Base-by-base conservation (phyloP, 805 yeast species). In the Barnettozyma salicaria region DNA sequence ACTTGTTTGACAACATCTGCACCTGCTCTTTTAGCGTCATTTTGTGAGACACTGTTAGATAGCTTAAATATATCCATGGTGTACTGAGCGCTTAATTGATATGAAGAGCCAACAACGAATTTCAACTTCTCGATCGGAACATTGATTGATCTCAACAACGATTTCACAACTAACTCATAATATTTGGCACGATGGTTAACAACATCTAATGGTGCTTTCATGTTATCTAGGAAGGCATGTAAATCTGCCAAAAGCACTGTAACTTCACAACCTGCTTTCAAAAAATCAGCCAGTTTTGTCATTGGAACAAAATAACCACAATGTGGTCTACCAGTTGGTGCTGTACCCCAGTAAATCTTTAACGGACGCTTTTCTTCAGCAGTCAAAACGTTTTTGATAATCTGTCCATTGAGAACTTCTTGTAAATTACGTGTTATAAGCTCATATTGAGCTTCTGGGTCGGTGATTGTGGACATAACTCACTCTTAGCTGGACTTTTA, bases 1-100 rank as follows among this genome's bases (percentile, higher is more conserved):
- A 89, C 97, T 67, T 92, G 98, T 60, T 92, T 92, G 45, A 92
- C 99, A 39, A 92, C 99, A 63, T 92, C 99, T 9, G 99, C 97
- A 60, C 99, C 99, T 2, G 99, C 99, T 62, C 98, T 79, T 67
- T 86, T 86, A 42, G 97, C 96, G 59, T 89, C 97, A 59, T 90
- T 89, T 65, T 86, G 96, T 18, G 95, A 79, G 20, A 87, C 96
- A 31, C 67, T 60, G 60, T 90, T 92, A 32, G 94, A 73, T 56
- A 92, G 61, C 61, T 78, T 79, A 76, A 89, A 92, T 28, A 92
- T 64, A 56, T 92, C 99, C 78, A 92, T 59, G 7, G 95, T 83
- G 67, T 85, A 92, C 25, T 83, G 78, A 7, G 79, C 70, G 18
- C 72, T 61, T 39, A 80, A 67, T 65, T 92, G 97, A 69, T 88